phyloP scores from a whole-genome alignment of 352 stramenopile genomes.

The Phytopythium helicoides region DNA sequence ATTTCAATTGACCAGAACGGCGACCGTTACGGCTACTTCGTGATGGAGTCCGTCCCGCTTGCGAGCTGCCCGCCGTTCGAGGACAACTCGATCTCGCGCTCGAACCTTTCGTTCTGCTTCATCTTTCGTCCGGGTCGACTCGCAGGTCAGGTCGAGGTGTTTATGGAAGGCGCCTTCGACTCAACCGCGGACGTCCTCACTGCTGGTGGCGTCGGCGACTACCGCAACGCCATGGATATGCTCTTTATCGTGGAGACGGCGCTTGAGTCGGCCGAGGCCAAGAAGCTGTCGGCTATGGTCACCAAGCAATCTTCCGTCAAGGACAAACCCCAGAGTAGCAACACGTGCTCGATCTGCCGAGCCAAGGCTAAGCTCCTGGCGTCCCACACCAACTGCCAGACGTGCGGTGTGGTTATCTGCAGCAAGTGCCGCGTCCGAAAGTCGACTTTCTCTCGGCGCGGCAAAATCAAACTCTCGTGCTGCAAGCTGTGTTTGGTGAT shows the following conservation, averaged over 20 bases:
- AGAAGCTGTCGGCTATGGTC: slow-evolving; percentile 69
- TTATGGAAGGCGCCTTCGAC: slow-evolving; percentile 71
- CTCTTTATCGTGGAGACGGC: slow-evolving; percentile 46
- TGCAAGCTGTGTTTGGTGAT: slow-evolving; percentile 75
- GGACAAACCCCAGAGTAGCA: slow-evolving; percentile 31
- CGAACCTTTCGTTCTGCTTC: slow-evolving; percentile 69
- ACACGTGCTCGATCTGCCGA: slow-evolving; percentile 61
- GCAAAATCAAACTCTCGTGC: slow-evolving; percentile 65
- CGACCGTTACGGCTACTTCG: slow-evolving; percentile 59
- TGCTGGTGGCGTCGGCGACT: slow-evolving; percentile 63
- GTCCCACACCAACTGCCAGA: slow-evolving; percentile 54
- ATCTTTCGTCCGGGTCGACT: slow-evolving; percentile 57
- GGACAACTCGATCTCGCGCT: slow-evolving; percentile 75
- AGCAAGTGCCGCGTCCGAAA: slow-evolving; percentile 73
- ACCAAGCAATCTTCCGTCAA: slow-evolving; percentile 36
- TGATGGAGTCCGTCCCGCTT: slow-evolving; percentile 61
- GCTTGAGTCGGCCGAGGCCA: slow-evolving; percentile 49
- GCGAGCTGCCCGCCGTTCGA: slow-evolving; percentile 61
- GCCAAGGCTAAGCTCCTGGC: slow-evolving; percentile 54
- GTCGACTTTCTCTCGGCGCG: slow-evolving; percentile 43
- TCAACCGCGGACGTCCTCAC: slow-evolving; percentile 56
- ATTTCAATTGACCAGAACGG: slow-evolving; percentile 51
- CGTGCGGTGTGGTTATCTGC: slow-evolving; percentile 69
- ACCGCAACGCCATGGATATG: slow-evolving; percentile 67
- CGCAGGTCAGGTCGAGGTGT: slow-evolving; percentile 59